Conservation (phyloP, 768 basidiomycete species). For the Rhizopogon vinicolor region DNA sequence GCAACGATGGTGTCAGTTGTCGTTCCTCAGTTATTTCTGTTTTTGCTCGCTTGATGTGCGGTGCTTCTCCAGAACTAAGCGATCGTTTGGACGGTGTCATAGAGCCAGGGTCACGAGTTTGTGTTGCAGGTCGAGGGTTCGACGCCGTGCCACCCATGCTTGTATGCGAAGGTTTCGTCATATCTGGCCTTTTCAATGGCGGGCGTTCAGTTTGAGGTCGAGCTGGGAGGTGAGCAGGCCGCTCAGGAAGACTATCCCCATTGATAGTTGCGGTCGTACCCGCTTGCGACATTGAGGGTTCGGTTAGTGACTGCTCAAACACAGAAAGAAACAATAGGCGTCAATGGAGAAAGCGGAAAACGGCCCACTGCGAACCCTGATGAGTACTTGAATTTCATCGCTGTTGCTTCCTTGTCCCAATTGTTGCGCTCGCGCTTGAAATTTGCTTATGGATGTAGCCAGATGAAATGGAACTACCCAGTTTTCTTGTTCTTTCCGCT, state of each 20-base stretch:
- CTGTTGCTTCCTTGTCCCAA: slow-evolving; percentile 17
- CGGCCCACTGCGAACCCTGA: slow-evolving; percentile 54
- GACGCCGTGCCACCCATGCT: slow-evolving; percentile 7
- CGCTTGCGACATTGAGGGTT: slow-evolving; percentile 13
- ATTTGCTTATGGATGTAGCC: slow-evolving; percentile 28
- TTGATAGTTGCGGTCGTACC: slow-evolving; percentile 10
- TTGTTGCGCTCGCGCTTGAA: slow-evolving; percentile 21
- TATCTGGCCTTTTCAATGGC: slow-evolving; percentile 11
- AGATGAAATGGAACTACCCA: slow-evolving; percentile 43
- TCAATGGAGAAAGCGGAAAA: slow-evolving; percentile 31
- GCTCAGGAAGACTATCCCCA: slow-evolving; percentile 7
- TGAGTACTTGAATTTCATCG: slow-evolving; percentile 36
- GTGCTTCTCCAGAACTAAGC: slow-evolving; percentile 24
- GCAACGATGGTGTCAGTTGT: slow-evolving; percentile 35
- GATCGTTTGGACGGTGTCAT: slow-evolving; percentile 21
- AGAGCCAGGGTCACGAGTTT: slow-evolving; percentile 3
- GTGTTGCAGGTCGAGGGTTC: slow-evolving; percentile 6
- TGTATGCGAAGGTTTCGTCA: slow-evolving; percentile 8
- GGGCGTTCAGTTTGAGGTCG: slow-evolving; percentile 11
- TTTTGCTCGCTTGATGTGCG: slow-evolving; percentile 32
- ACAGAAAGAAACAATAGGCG: slow-evolving; percentile 34
- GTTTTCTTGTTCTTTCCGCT: slow-evolving; percentile 38
- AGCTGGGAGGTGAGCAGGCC: slow-evolving; percentile 25
- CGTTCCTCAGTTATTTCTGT: slow-evolving; percentile 13
- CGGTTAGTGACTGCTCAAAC: slow-evolving; percentile 40